phyloP scores from a whole-genome alignment of 768 basidiomycete genomes.

The Lepiota subincarnata region DNA sequence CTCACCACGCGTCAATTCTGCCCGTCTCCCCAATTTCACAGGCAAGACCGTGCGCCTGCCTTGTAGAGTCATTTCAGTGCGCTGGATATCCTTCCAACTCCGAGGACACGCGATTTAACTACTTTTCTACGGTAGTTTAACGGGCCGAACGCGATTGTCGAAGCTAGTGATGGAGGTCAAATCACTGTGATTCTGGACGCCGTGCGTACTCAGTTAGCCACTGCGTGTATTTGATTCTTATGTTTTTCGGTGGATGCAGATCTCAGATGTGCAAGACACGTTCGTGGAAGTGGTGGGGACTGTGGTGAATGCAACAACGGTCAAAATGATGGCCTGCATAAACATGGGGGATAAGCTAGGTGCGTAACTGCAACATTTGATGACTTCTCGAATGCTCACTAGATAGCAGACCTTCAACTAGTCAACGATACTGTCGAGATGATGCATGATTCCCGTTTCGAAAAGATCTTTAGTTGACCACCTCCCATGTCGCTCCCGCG shows the following conservation, averaged over 20 bases:
- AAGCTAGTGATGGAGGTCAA: constrained; percentile 65
- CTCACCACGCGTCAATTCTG: constrained; percentile 59
- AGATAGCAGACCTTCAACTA: constrained; percentile 46
- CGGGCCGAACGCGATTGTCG: constrained; percentile 40
- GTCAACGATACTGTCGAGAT: constrained; percentile 60
- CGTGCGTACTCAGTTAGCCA: constrained; percentile 25
- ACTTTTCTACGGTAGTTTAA: not conserved
- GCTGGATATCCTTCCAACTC: constrained; percentile 17
- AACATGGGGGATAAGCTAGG: constrained; percentile 62
- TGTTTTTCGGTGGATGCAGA: constrained; percentile 24
- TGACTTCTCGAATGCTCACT: constrained; percentile 1
- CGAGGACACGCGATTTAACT: not conserved
- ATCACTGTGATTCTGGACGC: constrained; percentile 40
- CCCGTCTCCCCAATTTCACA: constrained; percentile 46
- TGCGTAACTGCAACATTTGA: constrained; percentile 28
- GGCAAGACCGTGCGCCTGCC: constrained; percentile 57
- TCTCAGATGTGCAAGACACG: constrained; percentile 42
- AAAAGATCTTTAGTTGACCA: constrained; percentile 2
- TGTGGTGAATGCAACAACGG: constrained; percentile 48
- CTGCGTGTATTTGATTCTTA: not conserved
- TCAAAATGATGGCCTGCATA: constrained; percentile 52
- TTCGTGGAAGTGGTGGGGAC: constrained; percentile 68
- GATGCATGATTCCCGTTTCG: constrained; percentile 55
- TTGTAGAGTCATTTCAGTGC: constrained; percentile 56
- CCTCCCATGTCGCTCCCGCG: not conserved